phyloP scores from a whole-genome alignment of 257 asterid genomes.

The Gentiana straminea region DNA sequence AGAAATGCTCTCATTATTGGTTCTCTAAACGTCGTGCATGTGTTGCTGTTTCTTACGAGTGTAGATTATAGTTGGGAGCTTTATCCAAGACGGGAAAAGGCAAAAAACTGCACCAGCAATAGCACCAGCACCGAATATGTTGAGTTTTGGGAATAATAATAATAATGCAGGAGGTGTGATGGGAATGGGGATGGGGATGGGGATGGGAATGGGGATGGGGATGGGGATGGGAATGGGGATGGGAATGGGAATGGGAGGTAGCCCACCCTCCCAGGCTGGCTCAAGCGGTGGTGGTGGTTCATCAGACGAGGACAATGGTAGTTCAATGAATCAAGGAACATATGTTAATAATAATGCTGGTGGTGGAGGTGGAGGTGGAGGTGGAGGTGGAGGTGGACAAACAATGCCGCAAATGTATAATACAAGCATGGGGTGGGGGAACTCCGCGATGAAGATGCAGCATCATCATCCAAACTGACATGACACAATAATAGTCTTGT shows the following conservation, averaged over 20 bases:
- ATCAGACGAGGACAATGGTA: conserved; percentile 55
- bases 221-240: too few relatives aligned
- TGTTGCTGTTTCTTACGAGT: conserved; percentile 6
- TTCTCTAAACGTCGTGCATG: neutral
- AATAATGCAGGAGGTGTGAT: conserved; percentile 14
- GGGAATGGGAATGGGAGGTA: conserved; percentile 15
- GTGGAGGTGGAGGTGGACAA: conserved; percentile 19
- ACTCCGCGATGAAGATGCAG: conserved; percentile 37
- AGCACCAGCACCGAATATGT: conserved; percentile 34
- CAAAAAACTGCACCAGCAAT: conserved; percentile 32
- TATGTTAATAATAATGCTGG: conserved; percentile 26
- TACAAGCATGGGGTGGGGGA: conserved; percentile 57
- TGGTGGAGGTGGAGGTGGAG: conserved; percentile 3
- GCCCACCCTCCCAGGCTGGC: conserved; percentile 43
- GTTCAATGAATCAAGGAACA: conserved; percentile 35
- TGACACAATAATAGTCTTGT: conserved; percentile 1
- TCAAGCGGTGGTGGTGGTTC: conserved; percentile 42
- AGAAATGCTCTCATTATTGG: neutral
- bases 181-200: too few relatives aligned
- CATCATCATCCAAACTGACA: conserved; percentile 23
- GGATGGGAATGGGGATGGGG: too few relatives aligned
- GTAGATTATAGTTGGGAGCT: conserved; percentile 81
- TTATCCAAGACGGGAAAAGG: conserved; percentile 69
- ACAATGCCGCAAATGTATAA: conserved; percentile 37
- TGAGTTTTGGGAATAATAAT: conserved; percentile 30